Base-by-base conservation (phyloP, 2,329 filamentous ascomycete species). In the Phoma sp. region DNA sequence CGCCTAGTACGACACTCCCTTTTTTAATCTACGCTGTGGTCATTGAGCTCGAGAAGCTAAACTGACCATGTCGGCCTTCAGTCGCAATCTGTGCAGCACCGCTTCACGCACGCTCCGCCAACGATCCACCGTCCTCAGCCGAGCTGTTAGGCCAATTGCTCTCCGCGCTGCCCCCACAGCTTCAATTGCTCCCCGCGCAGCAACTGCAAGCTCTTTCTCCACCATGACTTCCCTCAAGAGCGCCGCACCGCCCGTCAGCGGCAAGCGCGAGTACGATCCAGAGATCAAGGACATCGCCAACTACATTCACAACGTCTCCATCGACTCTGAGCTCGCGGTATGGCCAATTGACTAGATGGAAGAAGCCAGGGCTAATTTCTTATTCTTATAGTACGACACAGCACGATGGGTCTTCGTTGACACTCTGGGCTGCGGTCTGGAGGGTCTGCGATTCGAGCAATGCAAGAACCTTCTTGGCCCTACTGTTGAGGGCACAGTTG, bases 391-490 rank as follows among this genome's bases (percentile, higher is more conserved):
- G 90, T 96, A 90, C 75, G 95, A 99, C 78, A 99, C 95, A 43
- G 95, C 95, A 60, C 89, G 95, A 79, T 93, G 92, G 82, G 93
- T 98, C 66, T 92, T 99, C 78, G 86, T 98, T 72, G 95, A 99
- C 78, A 98, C 95, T 51, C 85, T 99, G 42, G 95, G 95, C 72
- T 99, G 95, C 77, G 95, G 95, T 74, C 87, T 99, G 60, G 93
- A 98, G 81, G 95, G 91, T 65, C 85, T 99, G 72, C 88, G 89
- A 67, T 99, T 99, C 82, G 91, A 93, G 77, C 91, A 97, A 79
- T 98, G 95, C 84, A 87, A 89, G 62, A 97, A 97, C 81, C 86
- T 98, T 55, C 87, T 99, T 36, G 95, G 95, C 18, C 95, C 95
- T 47, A 84, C 93, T 64, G 93, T 99, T 45, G 87, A 90, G 57